Evolutionary conservation across 2,329 filamentous ascomycete genomes (phyloP).

Genomic region (Thelonectria rubi): DNA sequence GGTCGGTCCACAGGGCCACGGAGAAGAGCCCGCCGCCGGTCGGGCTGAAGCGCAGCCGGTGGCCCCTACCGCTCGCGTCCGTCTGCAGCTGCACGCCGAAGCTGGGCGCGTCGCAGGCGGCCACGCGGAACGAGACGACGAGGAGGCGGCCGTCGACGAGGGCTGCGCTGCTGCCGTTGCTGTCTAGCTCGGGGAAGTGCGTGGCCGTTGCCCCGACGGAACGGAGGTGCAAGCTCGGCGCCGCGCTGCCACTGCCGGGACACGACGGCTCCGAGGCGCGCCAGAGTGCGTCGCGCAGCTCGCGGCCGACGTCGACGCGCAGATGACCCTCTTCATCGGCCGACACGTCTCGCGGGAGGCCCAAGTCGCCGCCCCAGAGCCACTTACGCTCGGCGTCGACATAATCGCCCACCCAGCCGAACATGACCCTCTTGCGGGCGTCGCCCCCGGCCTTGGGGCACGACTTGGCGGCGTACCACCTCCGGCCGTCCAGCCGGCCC

Average conservation of each 20-base stretch:
- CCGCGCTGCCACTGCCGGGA: slow-evolving; percentile 35
- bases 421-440: slow-evolving; percentile 43
- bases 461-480: slow-evolving; percentile 51
- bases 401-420: slow-evolving; percentile 49
- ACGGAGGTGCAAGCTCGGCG: slow-evolving; percentile 39
- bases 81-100: slow-evolving; percentile 44
- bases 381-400: slow-evolving; percentile 47
- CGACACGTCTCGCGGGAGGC: slow-evolving; percentile 44
- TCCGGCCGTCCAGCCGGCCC: slow-evolving; percentile 47
- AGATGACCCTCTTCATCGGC: slow-evolving; percentile 41
- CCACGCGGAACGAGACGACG: slow-evolving; percentile 39
- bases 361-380: slow-evolving; percentile 50
- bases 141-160: slow-evolving; percentile 24
- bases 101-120: slow-evolving; percentile 40
- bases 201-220: slow-evolving; percentile 40
- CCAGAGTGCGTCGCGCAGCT: slow-evolving; percentile 34
- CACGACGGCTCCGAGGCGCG: slow-evolving; percentile 31
- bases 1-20: slow-evolving; percentile 43
- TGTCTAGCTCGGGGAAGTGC: slow-evolving; percentile 37
- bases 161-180: slow-evolving; percentile 30
- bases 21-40: slow-evolving; percentile 37
- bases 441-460: slow-evolving; percentile 45
- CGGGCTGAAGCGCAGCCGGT: slow-evolving; percentile 39
- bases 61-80: slow-evolving; percentile 40
- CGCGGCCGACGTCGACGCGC: slow-evolving; percentile 38